Percentiles rank a stretch among this genome's conserved stretches.
Conservation (phyloP, 2,329 filamentous ascomycete species). For the Blastomyces parvus region DNA sequence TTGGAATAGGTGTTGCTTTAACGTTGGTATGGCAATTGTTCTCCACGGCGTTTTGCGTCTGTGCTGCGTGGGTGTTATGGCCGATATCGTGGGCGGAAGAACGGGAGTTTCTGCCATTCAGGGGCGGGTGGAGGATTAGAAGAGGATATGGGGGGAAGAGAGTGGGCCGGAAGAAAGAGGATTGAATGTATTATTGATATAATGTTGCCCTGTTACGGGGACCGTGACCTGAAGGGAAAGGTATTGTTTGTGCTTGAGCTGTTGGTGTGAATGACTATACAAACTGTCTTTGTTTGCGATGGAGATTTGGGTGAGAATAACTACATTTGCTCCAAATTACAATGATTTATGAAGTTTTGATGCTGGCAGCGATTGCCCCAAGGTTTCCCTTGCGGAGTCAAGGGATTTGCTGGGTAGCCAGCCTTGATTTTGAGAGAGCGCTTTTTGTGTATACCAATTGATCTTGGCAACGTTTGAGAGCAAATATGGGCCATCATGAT, state of each 20-base stretch:
- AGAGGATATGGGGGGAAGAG: neutral
- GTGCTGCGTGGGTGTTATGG: conserved; percentile 45
- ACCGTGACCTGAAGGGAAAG: neutral
- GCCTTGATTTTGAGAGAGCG: too few species aligned
- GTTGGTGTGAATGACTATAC: too few species aligned
- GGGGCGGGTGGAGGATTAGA: conserved; percentile 5
- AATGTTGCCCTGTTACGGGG: neutral
- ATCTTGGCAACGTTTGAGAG: too few species aligned
- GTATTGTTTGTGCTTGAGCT: neutral
- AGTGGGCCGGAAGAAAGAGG: neutral
- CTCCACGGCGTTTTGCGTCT: conserved; percentile 51
- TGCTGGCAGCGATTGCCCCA: too few species aligned
- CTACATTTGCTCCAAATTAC: too few species aligned
- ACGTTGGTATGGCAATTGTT: conserved; percentile 56
- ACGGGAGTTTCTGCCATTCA: conserved; percentile 22
- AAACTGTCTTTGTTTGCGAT: too few species aligned
- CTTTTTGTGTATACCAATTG: too few species aligned
- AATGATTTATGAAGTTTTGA: too few species aligned
- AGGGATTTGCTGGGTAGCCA: too few species aligned
- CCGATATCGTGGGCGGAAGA: conserved; percentile 46
- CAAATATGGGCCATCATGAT: too few species aligned
- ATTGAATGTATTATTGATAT: neutral
- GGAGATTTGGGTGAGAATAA: too few species aligned
- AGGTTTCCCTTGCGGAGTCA: too few species aligned
- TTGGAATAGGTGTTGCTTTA: conserved; percentile 46